Evolutionary conservation across 2,329 filamentous ascomycete genomes (phyloP).

Genomic region (Calonectria henricotiae): DNA sequence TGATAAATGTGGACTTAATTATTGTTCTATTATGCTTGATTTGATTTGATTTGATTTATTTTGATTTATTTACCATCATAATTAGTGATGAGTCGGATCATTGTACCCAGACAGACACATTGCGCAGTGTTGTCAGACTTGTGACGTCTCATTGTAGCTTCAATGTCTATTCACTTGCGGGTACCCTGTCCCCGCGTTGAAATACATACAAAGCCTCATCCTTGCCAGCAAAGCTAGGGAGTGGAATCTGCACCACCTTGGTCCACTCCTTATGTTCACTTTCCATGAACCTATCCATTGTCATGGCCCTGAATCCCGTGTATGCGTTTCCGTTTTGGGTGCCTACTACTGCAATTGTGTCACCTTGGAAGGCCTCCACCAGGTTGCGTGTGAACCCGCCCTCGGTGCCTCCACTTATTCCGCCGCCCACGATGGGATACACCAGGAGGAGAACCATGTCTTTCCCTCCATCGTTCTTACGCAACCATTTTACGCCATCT

Average conservation of each 20-base stretch:
- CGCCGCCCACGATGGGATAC: conserved; percentile 79
- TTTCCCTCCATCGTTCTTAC: conserved; percentile 64
- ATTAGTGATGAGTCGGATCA: no score
- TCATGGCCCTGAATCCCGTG: conserved; percentile 77
- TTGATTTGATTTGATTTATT: no score
- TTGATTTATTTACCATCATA: no score
- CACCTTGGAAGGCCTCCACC: conserved; percentile 74
- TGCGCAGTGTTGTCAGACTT: no score
- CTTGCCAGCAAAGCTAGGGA: conserved; percentile 84
- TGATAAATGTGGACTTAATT: no score
- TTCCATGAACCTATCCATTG: conserved; percentile 78
- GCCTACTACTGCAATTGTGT: conserved; percentile 80
- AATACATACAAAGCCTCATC: conserved; percentile 84
- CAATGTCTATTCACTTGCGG: conserved; percentile 45
- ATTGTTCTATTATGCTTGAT: no score
- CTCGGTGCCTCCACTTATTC: conserved; percentile 76
- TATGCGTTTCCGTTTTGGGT: conserved; percentile 84
- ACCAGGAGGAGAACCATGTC: conserved; percentile 78
- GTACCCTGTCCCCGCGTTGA: conserved; percentile 64
- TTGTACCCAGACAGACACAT: no score
- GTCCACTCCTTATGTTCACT: conserved; percentile 72
- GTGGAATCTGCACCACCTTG: conserved; percentile 74
- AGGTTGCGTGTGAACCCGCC: conserved; percentile 77
- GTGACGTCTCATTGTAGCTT: neutral
- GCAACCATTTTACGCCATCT: conserved; percentile 75